Evolutionary conservation across 495 filamentous ascomycete species (phyloP).

Genomic region (Penicillium waksmanii): DNA sequence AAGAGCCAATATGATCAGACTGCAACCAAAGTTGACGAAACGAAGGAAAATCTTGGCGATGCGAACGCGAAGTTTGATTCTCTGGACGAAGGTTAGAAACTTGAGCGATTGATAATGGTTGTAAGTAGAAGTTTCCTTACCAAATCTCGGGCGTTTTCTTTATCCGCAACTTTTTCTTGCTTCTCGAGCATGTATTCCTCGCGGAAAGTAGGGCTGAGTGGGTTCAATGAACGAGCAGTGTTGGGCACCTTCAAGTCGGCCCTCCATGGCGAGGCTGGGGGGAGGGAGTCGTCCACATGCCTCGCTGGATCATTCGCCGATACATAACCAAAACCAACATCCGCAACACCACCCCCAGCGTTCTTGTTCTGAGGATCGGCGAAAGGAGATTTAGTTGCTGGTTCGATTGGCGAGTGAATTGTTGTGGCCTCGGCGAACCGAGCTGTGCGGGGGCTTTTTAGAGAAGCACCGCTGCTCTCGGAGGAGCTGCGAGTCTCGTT

Average conservation of each 20-base stretch:
- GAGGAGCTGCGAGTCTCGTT: conserved; percentile 36
- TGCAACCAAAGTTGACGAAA: conserved; percentile 94
- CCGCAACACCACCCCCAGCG: conserved; percentile 64
- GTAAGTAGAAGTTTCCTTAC: conserved; percentile 54
- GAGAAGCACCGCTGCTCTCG: conserved; percentile 59
- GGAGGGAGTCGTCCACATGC: conserved; percentile 56
- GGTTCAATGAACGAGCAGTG: conserved; percentile 66
- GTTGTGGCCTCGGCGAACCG: conserved; percentile 91
- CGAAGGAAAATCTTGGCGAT: conserved; percentile 93
- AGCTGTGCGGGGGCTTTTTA: conserved; percentile 79
- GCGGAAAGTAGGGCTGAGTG: conserved; percentile 84
- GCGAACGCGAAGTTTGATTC: conserved; percentile 89
- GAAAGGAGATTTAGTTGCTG: conserved; percentile 63
- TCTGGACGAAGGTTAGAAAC: conserved; percentile 53
- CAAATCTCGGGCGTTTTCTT: conserved; percentile 81
- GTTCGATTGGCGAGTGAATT: conserved; percentile 81
- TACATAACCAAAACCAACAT: conserved; percentile 93
- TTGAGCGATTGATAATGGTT: not conserved
- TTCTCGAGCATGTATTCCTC: conserved; percentile 85
- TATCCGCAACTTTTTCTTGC: conserved; percentile 74
- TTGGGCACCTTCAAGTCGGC: conserved; percentile 85
- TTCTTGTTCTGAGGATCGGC: conserved; percentile 59
- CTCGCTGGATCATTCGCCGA: conserved; percentile 56
- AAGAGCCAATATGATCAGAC: conserved; percentile 89
- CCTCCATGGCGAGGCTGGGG: conserved; percentile 77